Base-by-base conservation (phyloP, 225 moss, liverwort and hornwort species). In the Bryum argenteum region DNA sequence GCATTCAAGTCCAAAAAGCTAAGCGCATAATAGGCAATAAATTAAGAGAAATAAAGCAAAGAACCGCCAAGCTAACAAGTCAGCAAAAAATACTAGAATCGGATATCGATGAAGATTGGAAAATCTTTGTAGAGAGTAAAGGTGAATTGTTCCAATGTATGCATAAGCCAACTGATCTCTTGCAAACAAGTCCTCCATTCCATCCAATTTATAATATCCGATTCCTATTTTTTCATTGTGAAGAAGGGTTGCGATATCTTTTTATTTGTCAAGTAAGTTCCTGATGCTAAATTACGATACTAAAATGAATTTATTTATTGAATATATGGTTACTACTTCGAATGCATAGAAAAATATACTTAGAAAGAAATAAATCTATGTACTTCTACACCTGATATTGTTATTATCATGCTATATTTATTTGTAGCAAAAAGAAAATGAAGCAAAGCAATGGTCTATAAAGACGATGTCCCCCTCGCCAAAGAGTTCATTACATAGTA, bases 241-340 rank as follows among this genome's bases (percentile, higher is more conserved):
- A 95, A 77, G 92, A 95, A 77, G 92, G 95, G 62, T 58, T 95
- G 1, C 72, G 63, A 16, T 92, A 79, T 63, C 81, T 92, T 61
- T 81, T 83, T 48, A 79, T 73, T 67, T 81, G 79, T 43, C 84
- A 83, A 23, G 94, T 91, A 14, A 75, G 16, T n/a, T 4, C 33
- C 3, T 33, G 5, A 2, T 28, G 0, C 23, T 16, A 2, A 13
- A 40, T 41, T 6, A 0, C 12, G 0, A 2, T 0, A n/a, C n/a
- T n/a, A n/a, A n/a, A 22, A 22, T 39, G 10, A 33, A 33, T 5
- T 4, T 33, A 33, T 4, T 33, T 3, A 33, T 33, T 33, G 33
- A 33, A 3, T 33, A 33, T 33, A 3, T 33, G 33, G 33, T 33
- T 33, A 33, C 33, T 6, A 2, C 33, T 33, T 33, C 7, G 33